Percentiles rank a stretch among this genome's conserved stretches.
Evolutionary conservation across 108 stramenopile species (phyloP).

Genomic region (Nannochloropsis granulata): DNA sequence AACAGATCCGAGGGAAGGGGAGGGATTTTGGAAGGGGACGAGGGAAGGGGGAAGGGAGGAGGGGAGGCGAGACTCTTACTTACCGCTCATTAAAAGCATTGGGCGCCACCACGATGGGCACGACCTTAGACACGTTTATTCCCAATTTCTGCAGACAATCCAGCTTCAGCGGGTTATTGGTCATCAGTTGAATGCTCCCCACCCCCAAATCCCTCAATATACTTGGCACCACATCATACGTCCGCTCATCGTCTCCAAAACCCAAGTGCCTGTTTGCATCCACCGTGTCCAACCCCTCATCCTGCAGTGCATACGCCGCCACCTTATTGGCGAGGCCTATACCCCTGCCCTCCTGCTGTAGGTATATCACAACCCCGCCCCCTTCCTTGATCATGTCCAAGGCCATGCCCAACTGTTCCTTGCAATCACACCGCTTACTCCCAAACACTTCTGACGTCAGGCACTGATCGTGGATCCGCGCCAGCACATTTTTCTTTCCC

Average conservation of each 20-base stretch:
- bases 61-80: neutral
- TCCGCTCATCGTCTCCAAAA: conserved; percentile 73
- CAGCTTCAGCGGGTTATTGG: conserved; percentile 79
- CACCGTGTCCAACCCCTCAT: conserved; percentile 84
- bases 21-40: neutral
- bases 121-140: conserved; percentile 3
- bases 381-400: conserved; percentile 51
- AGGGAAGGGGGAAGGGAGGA: neutral
- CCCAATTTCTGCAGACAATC: conserved; percentile 27
- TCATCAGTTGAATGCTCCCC: conserved; percentile 64
- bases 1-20: neutral
- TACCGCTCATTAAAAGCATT: neutral
- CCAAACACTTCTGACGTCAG: conserved; percentile 93
- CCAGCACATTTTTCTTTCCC: neutral
- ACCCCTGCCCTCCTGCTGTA: conserved; percentile 75
- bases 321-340: conserved; percentile 96
- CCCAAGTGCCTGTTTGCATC: conserved; percentile 94
- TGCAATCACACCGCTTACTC: conserved; percentile 84
- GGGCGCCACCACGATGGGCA: conserved; percentile 5
- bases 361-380: conserved; percentile 31
- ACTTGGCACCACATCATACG: conserved; percentile 52
- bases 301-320: conserved; percentile 83
- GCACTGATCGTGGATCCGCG: conserved; percentile 59
- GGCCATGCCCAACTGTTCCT: conserved; percentile 76
- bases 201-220: conserved; percentile 61